Base-by-base conservation (phyloP, 768 basidiomycete species). In the Collybia sp. region DNA sequence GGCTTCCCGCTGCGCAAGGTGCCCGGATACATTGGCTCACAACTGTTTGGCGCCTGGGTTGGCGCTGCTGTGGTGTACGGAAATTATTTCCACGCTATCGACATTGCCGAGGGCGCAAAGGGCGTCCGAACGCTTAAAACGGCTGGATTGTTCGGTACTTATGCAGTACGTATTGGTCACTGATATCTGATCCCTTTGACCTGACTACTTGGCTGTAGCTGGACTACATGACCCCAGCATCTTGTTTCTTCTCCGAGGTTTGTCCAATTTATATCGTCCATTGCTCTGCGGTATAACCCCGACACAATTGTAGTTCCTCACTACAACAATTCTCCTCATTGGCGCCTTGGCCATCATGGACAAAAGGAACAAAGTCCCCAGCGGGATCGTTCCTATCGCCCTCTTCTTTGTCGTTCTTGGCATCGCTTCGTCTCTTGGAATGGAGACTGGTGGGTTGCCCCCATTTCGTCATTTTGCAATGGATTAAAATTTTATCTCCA, bases 61-160 rank as follows among this genome's bases (percentile, higher is more conserved):
- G 80, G 77, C 16, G 71, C 70, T 10, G 68, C 69, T 11, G 57
- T 76, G 40, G 58, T 77, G 37, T 82, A 80, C 54, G 80, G 69
- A 8, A 75, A 77, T 54, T 82, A 79, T 57, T 73, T 75, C 53
- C 73, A 79, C 54, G 79, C 77, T n/a, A 77, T 83, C 56, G 69
- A 78, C 52, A 47, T 77, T 34, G 68, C 68, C 51, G 80, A 82
- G 48, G 78, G 77, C 9, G 73, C 71, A 12, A 40, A 63, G 15
- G 58, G 63, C 37, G 61, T 71, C 15, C 73, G 77, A 15, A 78
- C 72, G 12, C 64, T 76, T 60, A 53, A 50, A 25, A 79, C 79
- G 0, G 79, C 70, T 2, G 58, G 65, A 30, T 60, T 86, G 20
- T 85, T 86, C 50, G 68, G 70, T 2, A 83, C 83, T 0, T 86